Evolutionary conservation across 768 basidiomycete species (phyloP), one percentile per base, ranked within the genome.

Genomic region (Clitopilus hobsonii): DNA sequence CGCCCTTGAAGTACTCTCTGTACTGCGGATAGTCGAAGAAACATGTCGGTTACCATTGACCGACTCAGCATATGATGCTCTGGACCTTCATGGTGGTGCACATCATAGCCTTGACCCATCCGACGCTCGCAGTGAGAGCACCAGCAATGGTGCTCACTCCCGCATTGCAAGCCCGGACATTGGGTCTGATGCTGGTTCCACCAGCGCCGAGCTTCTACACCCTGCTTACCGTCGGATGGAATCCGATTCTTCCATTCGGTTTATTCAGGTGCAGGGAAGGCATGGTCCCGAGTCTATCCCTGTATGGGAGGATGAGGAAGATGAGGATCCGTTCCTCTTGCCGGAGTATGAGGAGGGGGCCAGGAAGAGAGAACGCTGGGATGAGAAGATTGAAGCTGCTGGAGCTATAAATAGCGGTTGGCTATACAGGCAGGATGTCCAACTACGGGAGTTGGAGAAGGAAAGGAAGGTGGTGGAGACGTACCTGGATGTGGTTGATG

Each of bases 21-120:
- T 83, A 32, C 79, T 98, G 38, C 80, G 92, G 30, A 84, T 83
- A 26, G 71, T 98, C 18, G 96, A 98, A 66, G 92, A 94, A 64
- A 70, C 72, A 7, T 82, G 82, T 32, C 81, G 96, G 2, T 67
- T 94, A 3, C 88, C 91, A 4, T 74, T 91, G 6, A 82, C 78
- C 16, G 89, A 93, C 64, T 89, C 91, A 41, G 88, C 83, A n/a
- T 92, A 91, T 61, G 90, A 92, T 62, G 86, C 80, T 7, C n/a
- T 45, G 10, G 41, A 45, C 22, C n/a, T 23, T 5, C 41, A 45
- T 20, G 22, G 16, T 32, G 30, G 16, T 32, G 16, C 30, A 5
- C 10, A 11, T 23, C 41, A 45, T 20, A 11, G 41, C 41, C 2
- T 20, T 45, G 41, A 45, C 41, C 5, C 18, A 16, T 45, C 41